A percentile compares a stretch with the other conserved stretches of the same genome.
Evolutionary conservation across 1,284 basidiomycete species (phyloP).

Genomic region (Meripilus lineatus): DNA sequence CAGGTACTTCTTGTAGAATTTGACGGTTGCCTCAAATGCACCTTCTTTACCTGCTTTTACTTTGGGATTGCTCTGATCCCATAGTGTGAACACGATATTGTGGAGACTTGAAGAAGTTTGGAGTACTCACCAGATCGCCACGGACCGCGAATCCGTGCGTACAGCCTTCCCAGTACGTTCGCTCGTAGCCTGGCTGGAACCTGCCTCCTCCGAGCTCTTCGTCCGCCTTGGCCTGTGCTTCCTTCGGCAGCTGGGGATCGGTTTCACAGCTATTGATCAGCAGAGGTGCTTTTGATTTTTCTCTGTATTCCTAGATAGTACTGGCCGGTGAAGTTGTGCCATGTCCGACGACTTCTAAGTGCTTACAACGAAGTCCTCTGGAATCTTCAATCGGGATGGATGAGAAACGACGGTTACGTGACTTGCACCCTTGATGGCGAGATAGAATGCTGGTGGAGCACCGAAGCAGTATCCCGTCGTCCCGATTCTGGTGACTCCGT

Average conservation of each 20-base stretch:
- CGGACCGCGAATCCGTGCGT: conserved; percentile 61
- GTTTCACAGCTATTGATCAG: conserved; percentile 55
- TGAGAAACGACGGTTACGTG: conserved; percentile 56
- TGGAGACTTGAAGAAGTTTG: neutral
- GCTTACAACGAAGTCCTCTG: conserved; percentile 56
- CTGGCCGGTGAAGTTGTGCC: neutral
- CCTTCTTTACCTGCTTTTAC: conserved; percentile 36
- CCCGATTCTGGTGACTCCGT: conserved; percentile 54
- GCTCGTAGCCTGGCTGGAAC: conserved; percentile 51
- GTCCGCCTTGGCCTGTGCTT: conserved; percentile 42
- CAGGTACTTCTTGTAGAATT: conserved; percentile 29
- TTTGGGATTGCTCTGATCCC: conserved; percentile 29
- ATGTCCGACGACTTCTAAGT: neutral
- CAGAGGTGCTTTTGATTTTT: conserved; percentile 42
- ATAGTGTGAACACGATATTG: neutral
- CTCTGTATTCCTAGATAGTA: conserved; percentile 41
- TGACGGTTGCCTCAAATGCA: conserved; percentile 34
- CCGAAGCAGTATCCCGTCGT: conserved; percentile 73
- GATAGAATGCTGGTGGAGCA: conserved; percentile 51
- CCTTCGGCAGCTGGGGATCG: conserved; percentile 42
- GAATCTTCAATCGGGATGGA: conserved; percentile 62
- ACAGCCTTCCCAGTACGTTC: conserved; percentile 49
- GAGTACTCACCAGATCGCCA: conserved; percentile 35
- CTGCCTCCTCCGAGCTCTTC: conserved; percentile 45
- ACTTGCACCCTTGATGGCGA: conserved; percentile 58